Percentiles rank a stretch among this genome's conserved stretches.
Evolutionary conservation across 2,329 filamentous ascomycete species (phyloP).

Genomic region (Claviceps paspali): DNA sequence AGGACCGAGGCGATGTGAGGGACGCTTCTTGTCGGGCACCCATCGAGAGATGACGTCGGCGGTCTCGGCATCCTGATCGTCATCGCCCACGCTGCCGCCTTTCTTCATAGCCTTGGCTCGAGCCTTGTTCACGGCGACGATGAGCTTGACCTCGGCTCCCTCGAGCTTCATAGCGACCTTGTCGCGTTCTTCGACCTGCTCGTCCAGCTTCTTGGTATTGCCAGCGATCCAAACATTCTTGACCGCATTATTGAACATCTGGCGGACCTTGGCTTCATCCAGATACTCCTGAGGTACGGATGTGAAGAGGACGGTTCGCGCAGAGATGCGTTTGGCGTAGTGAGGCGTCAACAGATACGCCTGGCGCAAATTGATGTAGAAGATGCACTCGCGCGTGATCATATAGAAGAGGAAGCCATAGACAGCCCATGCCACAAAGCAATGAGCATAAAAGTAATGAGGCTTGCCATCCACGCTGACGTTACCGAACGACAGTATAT

Average conservation of each 20-base stretch:
- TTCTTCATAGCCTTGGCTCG: constrained; percentile 21
- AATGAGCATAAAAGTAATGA: constrained; percentile 63
- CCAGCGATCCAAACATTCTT: constrained; percentile 73
- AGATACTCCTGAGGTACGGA: constrained; percentile 68
- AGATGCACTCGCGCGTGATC: constrained; percentile 79
- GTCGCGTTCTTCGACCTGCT: constrained; percentile 64
- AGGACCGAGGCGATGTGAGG: constrained; percentile 49
- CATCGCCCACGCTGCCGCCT: constrained; percentile 12
- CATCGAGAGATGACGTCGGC: constrained; percentile 49
- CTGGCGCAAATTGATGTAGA: constrained; percentile 86
- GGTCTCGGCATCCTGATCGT: constrained; percentile 47
- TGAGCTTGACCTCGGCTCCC: constrained; percentile 65
- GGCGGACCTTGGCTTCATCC: constrained; percentile 54
- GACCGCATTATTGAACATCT: constrained; percentile 65
- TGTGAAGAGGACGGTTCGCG: constrained; percentile 84
- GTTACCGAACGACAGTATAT: constrained; percentile 24
- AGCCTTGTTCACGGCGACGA: constrained; percentile 40
- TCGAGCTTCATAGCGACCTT: constrained; percentile 65
- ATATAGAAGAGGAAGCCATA: constrained; percentile 81
- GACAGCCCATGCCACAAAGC: constrained; percentile 67
- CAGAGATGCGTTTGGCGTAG: constrained; percentile 73
- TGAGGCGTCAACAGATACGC: constrained; percentile 79
- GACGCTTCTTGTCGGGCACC: constrained; percentile 51
- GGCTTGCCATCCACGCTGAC: constrained; percentile 36
- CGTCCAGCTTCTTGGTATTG: constrained; percentile 58